Evolutionary conservation across 2,329 filamentous ascomycete genomes (phyloP), one percentile per base, ranked within the genome.

Genomic region (Botrytis cinerea): DNA sequence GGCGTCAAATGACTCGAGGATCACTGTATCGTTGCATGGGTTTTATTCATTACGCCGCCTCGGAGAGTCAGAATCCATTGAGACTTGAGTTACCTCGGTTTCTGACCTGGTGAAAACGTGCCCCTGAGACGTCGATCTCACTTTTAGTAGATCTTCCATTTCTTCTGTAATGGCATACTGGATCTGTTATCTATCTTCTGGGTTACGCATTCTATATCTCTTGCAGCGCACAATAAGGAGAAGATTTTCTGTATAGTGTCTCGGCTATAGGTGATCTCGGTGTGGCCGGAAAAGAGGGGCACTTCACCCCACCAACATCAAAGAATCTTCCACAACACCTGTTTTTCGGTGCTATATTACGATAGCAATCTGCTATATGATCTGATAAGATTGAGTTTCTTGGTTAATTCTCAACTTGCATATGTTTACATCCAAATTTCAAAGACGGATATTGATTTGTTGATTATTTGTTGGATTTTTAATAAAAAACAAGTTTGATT

Each of bases 101-200:
- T 57, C 51, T 57, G 14, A 57, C n/a, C 28, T 57, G 2, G n/a
- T 28, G 25, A 28, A 54, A 5, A 28, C n/a, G 51, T n/a, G 51
- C 51, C 51, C 35, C 60, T 62, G 60, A 62, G 35, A 62, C 22
- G 60, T 62, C 35, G 35, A 62, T 62, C 60, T 62, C 35, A n/a
- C 12, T 18, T 62, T 25, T 40, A 43, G 4, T 38, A 12, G 22
- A 62, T 43, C 60, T 38, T 43, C 22, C 2, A 62, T 38, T n/a
- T n/a, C 22, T 62, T 25, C 22, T 62, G 6, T 35, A n/a, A 43
- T n/a, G 14, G 16, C 60, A 22, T 14, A 62, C 35, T 40, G 35
- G 4, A 40, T 16, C 22, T 62, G 14, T 43, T 43, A n/a, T 62
- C 38, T 43, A 18, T n/a, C 2, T 18, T 62, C 25, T 43, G 6